phyloP scores from a whole-genome alignment of 441 rosid genomes.

The Brassica balearica region DNA sequence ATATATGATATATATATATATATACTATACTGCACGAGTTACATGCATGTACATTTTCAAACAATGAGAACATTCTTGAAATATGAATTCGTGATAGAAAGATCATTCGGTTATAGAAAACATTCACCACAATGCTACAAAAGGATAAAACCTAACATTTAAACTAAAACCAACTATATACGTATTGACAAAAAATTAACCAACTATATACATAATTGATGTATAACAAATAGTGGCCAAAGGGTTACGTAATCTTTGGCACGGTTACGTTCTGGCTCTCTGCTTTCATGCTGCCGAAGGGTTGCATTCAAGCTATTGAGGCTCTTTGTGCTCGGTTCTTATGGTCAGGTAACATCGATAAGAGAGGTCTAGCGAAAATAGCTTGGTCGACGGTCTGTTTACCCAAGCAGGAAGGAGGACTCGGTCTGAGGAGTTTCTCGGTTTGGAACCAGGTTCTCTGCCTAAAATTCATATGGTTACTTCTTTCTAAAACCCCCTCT shows the following conservation, averaged over 20 bases:
- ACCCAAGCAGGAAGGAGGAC: too few relatives aligned
- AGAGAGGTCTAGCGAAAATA: too few relatives aligned
- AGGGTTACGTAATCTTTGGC: neutral
- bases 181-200: constrained; percentile 35
- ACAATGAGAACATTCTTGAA: neutral
- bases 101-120: neutral
- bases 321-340: too few relatives aligned
- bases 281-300: too few relatives aligned
- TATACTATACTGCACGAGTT: neutral
- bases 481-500: too few relatives aligned
- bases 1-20: neutral
- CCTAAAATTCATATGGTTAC: too few relatives aligned
- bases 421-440: too few relatives aligned
- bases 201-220: constrained; percentile 36
- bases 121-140: constrained; percentile 24
- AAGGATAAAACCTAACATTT: constrained; percentile 25
- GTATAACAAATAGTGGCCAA: constrained; percentile 34
- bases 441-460: too few relatives aligned
- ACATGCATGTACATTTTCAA: constrained; percentile 1
- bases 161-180: constrained; percentile 34
- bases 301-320: too few relatives aligned
- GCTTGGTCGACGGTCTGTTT: too few relatives aligned
- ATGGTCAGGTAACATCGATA: too few relatives aligned
- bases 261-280: too few relatives aligned
- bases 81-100: neutral